Evolutionary conservation across 2,329 filamentous ascomycete genomes (phyloP).

Genomic region (Purpureocillium lavendulum): DNA sequence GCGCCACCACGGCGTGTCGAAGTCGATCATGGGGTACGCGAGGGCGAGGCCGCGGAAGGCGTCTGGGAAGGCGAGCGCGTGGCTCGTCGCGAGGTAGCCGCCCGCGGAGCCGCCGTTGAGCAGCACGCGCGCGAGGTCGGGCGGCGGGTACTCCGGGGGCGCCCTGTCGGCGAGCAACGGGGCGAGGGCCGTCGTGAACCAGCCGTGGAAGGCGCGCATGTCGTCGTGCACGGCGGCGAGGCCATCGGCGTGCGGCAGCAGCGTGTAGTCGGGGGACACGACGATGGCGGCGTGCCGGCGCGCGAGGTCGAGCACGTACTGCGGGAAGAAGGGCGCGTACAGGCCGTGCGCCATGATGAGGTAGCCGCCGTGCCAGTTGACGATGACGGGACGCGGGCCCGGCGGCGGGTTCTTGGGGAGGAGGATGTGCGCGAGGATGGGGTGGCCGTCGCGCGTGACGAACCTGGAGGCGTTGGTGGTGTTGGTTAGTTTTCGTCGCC

Average conservation of each 20-base stretch:
- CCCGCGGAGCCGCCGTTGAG: slow-evolving; percentile 6
- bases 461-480: slow-evolving; percentile 6
- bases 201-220: slow-evolving; percentile 11
- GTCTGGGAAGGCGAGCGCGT: slow-evolving; percentile 5
- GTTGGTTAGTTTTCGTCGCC: too few relatives aligned
- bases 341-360: slow-evolving; percentile 12
- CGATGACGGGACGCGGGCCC: slow-evolving; percentile 12
- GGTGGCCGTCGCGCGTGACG: slow-evolving; percentile 10
- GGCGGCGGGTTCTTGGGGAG: slow-evolving; percentile 15
- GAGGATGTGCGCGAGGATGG: slow-evolving; percentile 14
- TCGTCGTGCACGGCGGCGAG: slow-evolving; percentile 16
- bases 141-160: neutral
- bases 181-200: slow-evolving; percentile 6
- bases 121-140: neutral
- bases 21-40: slow-evolving; percentile 8
- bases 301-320: slow-evolving; percentile 13
- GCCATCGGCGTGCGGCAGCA: slow-evolving; percentile 14
- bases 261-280: slow-evolving; percentile 15
- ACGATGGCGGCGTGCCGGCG: slow-evolving; percentile 14
- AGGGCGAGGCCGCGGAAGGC: slow-evolving; percentile 4
- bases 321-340: slow-evolving; percentile 15
- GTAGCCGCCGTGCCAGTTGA: slow-evolving; percentile 18
- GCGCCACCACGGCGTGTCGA: slow-evolving; percentile 1
- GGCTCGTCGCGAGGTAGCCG: slow-evolving; percentile 6
- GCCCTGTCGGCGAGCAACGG: neutral